Conservation (phyloP, 2,329 filamentous ascomycete genomes). For the Sclerotinia sclerotiorum region DNA sequence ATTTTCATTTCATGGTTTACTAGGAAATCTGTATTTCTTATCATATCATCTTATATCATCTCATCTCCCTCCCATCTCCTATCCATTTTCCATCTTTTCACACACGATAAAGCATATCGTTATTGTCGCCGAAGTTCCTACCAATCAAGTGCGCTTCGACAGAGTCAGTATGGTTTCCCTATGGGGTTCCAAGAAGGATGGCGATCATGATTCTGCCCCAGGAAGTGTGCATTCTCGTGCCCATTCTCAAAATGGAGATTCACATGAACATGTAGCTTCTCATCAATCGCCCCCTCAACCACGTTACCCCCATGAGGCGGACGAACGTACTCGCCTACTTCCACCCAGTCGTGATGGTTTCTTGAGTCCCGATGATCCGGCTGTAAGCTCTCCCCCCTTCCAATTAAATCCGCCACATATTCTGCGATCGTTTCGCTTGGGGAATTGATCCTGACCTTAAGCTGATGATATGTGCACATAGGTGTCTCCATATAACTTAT, state of each 20-base stretch:
- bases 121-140: conserved; percentile 8
- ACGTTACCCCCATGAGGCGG: conserved; percentile 46
- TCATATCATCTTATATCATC: not conserved
- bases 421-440: not conserved
- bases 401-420: not conserved
- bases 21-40: not conserved
- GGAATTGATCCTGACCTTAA: not conserved
- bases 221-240: conserved; percentile 12
- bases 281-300: conserved; percentile 27
- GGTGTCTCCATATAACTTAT: conserved; percentile 90
- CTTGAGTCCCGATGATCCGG: conserved; percentile 76
- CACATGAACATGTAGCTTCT: conserved; percentile 26
- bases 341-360: conserved; percentile 47
- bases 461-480: conserved; percentile 21
- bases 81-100: not conserved
- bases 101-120: conserved; percentile 1
- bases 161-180: conserved; percentile 49
- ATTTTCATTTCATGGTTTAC: not conserved
- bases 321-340: conserved; percentile 53
- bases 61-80: not conserved
- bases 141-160: not conserved
- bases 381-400: conserved; percentile 52
- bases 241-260: conserved; percentile 31
- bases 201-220: conserved; percentile 39
- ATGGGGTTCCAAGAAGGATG: conserved; percentile 54